Percentiles rank a stretch among this genome's conserved stretches.
Conservation (phyloP, 306 rosid genomes). For the Vigna mungo region DNA sequence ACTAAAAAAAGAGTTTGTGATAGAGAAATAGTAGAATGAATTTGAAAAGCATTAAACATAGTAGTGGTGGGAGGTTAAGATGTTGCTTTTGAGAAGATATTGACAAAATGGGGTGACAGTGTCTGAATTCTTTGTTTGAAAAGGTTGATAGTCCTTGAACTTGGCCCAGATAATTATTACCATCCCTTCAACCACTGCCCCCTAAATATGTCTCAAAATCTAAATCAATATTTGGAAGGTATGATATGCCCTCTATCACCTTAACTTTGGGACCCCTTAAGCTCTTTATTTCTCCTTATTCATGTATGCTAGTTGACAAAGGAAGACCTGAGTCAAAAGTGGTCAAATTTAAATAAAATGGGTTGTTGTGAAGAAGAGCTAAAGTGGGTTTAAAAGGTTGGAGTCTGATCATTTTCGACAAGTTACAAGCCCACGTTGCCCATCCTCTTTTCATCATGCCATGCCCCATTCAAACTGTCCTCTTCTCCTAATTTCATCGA, state of each 20-base stretch:
- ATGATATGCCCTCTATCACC: conserved; percentile 41
- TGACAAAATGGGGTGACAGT: conserved; percentile 27
- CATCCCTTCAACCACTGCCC: conserved; percentile 46
- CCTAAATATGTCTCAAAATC: conserved; percentile 46
- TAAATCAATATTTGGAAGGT: conserved; percentile 38
- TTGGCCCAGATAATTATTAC: conserved; percentile 49
- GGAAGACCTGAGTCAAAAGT: conserved; percentile 58
- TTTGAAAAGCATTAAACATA: background rate
- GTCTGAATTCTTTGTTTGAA: conserved; percentile 9
- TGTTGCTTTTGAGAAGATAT: conserved; percentile 1
- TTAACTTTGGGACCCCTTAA: conserved; percentile 45
- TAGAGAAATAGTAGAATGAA: background rate
- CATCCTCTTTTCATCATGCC: conserved; percentile 45
- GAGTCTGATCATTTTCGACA: conserved; percentile 42
- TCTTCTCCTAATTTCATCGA: conserved; percentile 47
- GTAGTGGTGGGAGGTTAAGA: background rate
- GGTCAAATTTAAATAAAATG: conserved; percentile 55
- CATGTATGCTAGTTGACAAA: conserved; percentile 54
- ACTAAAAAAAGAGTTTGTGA: background rate
- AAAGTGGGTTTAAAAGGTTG: conserved; percentile 47
- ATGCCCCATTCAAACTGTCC: conserved; percentile 55
- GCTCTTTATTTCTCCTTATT: conserved; percentile 32
- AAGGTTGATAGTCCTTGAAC: conserved; percentile 61
- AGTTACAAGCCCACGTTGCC: conserved; percentile 56
- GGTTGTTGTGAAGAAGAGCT: background rate